A percentile compares a stretch with the other conserved stretches of the same genome.
These are phyloP conservation scores for Flaveria brownii DNA, from an alignment of 129 eudicot species.

Conservation along the genomic window DNA sequence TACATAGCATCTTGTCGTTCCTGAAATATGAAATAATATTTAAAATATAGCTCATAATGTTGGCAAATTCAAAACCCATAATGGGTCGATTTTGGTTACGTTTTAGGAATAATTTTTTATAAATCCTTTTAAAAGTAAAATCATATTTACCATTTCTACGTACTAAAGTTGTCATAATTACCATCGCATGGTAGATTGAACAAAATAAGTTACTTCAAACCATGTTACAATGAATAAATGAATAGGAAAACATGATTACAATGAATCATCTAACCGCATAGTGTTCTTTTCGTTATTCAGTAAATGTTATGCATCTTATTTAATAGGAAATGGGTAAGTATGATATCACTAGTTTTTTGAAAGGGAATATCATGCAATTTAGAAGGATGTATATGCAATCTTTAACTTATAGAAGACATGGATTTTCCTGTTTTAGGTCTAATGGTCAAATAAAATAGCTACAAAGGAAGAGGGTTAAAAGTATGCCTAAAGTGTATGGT, in stretches of 20 bases:
- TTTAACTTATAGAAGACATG: background rate
- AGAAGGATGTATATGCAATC: background rate
- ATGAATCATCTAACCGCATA: too few relatives aligned
- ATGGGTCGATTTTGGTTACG: background rate
- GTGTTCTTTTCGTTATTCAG: too few relatives aligned
- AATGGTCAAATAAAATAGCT: background rate
- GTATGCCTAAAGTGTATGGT: background rate
- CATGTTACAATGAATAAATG: background rate
- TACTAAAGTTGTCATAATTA: background rate
- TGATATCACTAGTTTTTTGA: too few relatives aligned
- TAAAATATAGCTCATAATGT: conserved; percentile 4
- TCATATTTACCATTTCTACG: background rate
- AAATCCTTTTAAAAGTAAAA: background rate
- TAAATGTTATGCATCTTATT: too few relatives aligned
- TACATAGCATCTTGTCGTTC: conserved; percentile 98
- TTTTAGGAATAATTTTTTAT: background rate
- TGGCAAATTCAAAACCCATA: background rate
- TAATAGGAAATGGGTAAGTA: background rate
- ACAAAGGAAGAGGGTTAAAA: background rate
- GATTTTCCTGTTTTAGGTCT: too few relatives aligned
- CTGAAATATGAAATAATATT: conserved; percentile 27
- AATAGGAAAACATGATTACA: background rate
- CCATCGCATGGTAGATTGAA: too few relatives aligned
- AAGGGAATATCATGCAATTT: too few relatives aligned
- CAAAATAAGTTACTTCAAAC: background rate